Conservation (phyloP, 495 filamentous ascomycete species). For the Penicillium paxilli region DNA sequence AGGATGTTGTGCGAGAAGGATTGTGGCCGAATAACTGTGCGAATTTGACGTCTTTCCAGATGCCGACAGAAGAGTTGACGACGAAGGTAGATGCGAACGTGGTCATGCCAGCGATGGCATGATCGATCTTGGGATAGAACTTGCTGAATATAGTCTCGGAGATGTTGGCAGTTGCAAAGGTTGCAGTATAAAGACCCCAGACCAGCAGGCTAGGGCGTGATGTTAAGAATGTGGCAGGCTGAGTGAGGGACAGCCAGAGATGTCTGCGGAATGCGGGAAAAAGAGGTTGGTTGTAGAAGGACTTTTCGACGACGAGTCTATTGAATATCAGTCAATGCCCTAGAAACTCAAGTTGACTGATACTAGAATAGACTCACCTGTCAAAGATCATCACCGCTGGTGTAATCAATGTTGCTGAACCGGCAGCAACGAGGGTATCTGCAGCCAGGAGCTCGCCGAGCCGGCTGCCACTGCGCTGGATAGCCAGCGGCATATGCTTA, state of each 20-base stretch:
- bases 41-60: conserved; percentile 51
- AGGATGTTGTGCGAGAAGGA: conserved; percentile 1
- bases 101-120: conserved; percentile 45
- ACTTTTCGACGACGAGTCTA: conserved; percentile 76
- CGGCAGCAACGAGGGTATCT: conserved; percentile 36
- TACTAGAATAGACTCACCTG: conserved; percentile 18
- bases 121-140: conserved; percentile 46
- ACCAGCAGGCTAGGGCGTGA: conserved; percentile 78
- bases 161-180: conserved; percentile 82
- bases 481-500: conserved; percentile 27
- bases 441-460: conserved; percentile 34
- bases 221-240: conserved; percentile 67
- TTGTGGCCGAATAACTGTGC: conserved; percentile 41
- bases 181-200: conserved; percentile 81
- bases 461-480: conserved; percentile 29
- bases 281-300: conserved; percentile 72
- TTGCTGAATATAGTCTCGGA: conserved; percentile 47
- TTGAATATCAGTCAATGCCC: conserved; percentile 3
- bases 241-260: conserved; percentile 58
- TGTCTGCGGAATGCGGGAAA: conserved; percentile 61
- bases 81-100: conserved; percentile 39
- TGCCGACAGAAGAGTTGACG: conserved; percentile 42
- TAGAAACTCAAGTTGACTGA: neutral
- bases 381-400: conserved; percentile 45
- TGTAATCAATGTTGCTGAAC: conserved; percentile 39